These are phyloP conservation scores for Aspergillus sparsus DNA, from an alignment of 495 filamentous ascomycete genomes.

Conservation along the genomic window DNA sequence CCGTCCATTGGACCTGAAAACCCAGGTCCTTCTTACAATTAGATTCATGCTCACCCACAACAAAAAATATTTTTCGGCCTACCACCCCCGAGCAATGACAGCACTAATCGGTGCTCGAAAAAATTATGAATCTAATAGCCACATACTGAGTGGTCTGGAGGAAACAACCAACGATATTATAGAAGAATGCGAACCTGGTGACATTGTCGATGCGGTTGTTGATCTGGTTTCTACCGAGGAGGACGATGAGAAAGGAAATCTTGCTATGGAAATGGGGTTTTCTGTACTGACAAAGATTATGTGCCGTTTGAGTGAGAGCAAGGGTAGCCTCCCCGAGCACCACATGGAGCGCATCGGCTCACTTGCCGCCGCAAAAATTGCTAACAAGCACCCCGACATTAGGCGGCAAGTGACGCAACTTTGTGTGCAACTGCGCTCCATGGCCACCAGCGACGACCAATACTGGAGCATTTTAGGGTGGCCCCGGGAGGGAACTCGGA, in stretches of 20 bases:
- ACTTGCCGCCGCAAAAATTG: conserved; percentile 62
- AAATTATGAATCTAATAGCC: conserved; percentile 52
- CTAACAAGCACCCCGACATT: conserved; percentile 73
- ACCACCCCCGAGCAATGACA: conserved; percentile 64
- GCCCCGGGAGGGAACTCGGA: conserved; percentile 67
- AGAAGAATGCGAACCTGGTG: conserved; percentile 43
- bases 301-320: conserved; percentile 22
- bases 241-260: conserved; percentile 32
- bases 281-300: conserved; percentile 55
- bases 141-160: conserved; percentile 60
- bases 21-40: conserved; percentile 79
- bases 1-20: conserved; percentile 72
- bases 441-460: conserved; percentile 57
- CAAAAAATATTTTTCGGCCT: conserved; percentile 61
- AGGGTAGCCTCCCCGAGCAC: conserved; percentile 23
- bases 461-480: conserved; percentile 67
- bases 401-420: conserved; percentile 76
- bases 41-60: conserved; percentile 73
- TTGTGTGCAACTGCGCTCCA: conserved; percentile 70
- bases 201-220: conserved; percentile 54
- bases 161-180: conserved; percentile 58
- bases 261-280: conserved; percentile 57
- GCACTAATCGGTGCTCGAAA: conserved; percentile 66
- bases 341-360: conserved; percentile 46
- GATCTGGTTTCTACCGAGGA: conserved; percentile 40